Conservation (phyloP, 208 protist genomes). For the Crithidia expoeki region DNA sequence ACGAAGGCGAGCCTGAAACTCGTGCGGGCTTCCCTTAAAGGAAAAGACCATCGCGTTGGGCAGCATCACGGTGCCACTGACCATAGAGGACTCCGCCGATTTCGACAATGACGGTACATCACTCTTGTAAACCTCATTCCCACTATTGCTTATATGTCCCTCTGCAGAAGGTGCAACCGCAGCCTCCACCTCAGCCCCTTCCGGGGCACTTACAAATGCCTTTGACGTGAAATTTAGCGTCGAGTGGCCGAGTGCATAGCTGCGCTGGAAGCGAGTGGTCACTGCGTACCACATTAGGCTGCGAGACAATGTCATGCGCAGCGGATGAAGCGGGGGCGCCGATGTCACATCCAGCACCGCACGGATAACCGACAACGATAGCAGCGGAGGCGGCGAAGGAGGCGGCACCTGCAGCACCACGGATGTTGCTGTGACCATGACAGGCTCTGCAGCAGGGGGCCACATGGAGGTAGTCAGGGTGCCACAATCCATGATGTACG, state of each 20-base stretch:
- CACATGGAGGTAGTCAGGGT: constrained; percentile 12
- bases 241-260: constrained; percentile 10
- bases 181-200: neutral
- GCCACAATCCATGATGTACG: constrained; percentile 6
- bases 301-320: neutral
- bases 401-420: neutral
- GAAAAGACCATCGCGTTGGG: constrained; percentile 35
- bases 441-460: neutral
- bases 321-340: constrained; percentile 7
- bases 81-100: neutral
- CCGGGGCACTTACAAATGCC: neutral
- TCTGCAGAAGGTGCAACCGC: neutral
- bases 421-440: constrained; percentile 11
- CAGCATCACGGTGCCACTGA: constrained; percentile 8
- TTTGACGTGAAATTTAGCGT: constrained; percentile 11
- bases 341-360: constrained; percentile 3
- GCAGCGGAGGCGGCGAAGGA: neutral
- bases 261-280: constrained; percentile 11
- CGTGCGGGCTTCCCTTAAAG: constrained; percentile 46
- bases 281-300: constrained; percentile 18
- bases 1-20: constrained; percentile 52
- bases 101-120: neutral
- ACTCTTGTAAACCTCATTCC: neutral
- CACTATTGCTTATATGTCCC: too few species aligned
- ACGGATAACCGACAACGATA: neutral